Evolutionary conservation across 305 asterid species (phyloP).

Genomic region (Fraxinus paxiana): DNA sequence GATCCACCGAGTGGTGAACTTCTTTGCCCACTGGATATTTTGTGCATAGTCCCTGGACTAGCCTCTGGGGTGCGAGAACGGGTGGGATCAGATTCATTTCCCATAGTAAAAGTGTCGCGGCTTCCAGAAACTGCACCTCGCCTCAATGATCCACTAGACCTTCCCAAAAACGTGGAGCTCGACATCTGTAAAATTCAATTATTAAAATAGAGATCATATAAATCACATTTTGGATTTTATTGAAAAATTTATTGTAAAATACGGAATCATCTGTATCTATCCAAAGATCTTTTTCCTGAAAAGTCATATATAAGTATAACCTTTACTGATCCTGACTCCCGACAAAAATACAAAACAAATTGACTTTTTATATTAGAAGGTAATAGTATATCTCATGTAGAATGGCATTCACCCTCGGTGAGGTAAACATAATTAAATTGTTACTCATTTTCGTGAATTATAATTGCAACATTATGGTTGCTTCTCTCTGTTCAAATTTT

Average conservation of each 20-base stretch:
- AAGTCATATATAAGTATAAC: neutral
- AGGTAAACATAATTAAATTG: neutral
- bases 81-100: constrained; percentile 59
- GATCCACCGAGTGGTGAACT: constrained; percentile 57
- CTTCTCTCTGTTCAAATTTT: neutral
- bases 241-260: neutral
- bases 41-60: constrained; percentile 58
- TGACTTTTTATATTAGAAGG: neutral
- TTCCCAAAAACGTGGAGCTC: constrained; percentile 40
- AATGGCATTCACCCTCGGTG: neutral
- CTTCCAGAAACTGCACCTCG: constrained; percentile 64
- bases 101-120: constrained; percentile 54
- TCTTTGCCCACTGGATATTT: constrained; percentile 56
- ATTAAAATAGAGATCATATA: neutral
- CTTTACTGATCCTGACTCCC: neutral
- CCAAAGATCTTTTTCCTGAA: neutral
- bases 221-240: neutral
- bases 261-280: neutral
- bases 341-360: neutral
- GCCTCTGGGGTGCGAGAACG: constrained; percentile 69
- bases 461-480: neutral
- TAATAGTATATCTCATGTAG: neutral
- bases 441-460: neutral
- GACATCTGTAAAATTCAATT: constrained; percentile 32
- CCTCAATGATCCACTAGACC: constrained; percentile 67